Base-by-base conservation (phyloP, 192 early-diverging fungal species). In the Backusella tuberculispora region DNA sequence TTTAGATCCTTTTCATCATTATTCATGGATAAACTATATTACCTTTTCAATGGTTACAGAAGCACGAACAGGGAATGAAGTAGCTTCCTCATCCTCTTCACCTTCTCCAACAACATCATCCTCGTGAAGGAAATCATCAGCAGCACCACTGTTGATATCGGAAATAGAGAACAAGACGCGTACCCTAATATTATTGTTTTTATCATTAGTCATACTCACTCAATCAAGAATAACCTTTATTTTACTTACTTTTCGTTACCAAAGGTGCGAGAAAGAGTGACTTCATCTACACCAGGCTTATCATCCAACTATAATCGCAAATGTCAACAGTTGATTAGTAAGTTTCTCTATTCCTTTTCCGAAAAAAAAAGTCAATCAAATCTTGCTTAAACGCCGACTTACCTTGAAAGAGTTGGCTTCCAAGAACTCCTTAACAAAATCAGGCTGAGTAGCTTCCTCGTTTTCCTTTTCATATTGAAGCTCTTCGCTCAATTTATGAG, bases 131-230 rank as follows among this genome's bases (percentile, higher is more conserved):
- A 90, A 84, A 4, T 87, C 87, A 40, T 92, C 90, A 12, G 90
- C 84, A 48, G 92, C 90, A n/a, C 85, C 83, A 78, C 92, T 94
- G 80, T 88, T 89, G 66, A 98, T 88, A 63, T 95, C 92, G 74
- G 93, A 93, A 46, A 95, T 94, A 38, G 92, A 91, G 83, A 98
- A 97, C 17, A 89, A 76, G 66, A 95, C 87, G n/a, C 92, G 90
- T 81, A 98, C 94, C 56, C 88, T 93, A 81, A 48, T n/a, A 56
- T 6, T 34, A 40, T 8, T 5, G 1, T n/a, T 6, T 6, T 69
- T 46, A 45, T 71, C 24, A 19, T 38, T 8, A 26, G 38, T 17
- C 2, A 63, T 34, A 34, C 29, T 56, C 15, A 44, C 74, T 72
- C 3, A 13, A n/a, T 21, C 50, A 66, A 75, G 66, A 42, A 41